These are phyloP conservation scores for Pichia sp. DNA, from an alignment of 1,139 yeast genomes.

Conservation along the genomic window DNA sequence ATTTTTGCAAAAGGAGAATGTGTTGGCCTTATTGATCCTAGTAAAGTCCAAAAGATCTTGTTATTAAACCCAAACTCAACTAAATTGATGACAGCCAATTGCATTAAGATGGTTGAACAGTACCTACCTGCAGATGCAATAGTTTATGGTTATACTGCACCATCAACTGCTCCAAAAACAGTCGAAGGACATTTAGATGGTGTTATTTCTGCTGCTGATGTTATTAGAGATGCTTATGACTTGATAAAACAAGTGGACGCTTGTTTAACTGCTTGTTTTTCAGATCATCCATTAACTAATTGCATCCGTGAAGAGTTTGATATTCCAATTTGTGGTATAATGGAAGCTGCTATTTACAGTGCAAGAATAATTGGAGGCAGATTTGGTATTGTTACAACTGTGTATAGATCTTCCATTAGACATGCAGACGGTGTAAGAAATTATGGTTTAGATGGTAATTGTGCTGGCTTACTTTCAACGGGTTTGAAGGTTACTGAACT, in stretches of 20 bases:
- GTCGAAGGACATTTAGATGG: conserved; percentile 30
- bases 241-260: conserved; percentile 26
- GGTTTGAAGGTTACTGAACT: conserved; percentile 30
- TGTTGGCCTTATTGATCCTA: conserved; percentile 1
- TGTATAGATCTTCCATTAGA: conserved; percentile 25
- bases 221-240: conserved; percentile 26
- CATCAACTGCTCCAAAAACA: conserved; percentile 23
- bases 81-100: conserved; percentile 25
- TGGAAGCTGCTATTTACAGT: conserved; percentile 26
- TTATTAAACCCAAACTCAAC: conserved; percentile 29
- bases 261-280: conserved; percentile 29
- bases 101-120: conserved; percentile 24
- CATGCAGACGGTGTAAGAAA: conserved; percentile 26
- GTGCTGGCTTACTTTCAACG: conserved; percentile 32
- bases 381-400: conserved; percentile 24
- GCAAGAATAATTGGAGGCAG: conserved; percentile 21
- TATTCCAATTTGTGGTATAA: conserved; percentile 28
- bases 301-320: conserved; percentile 30
- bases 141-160: conserved; percentile 28
- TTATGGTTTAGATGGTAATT: conserved; percentile 27
- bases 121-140: conserved; percentile 26
- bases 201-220: conserved; percentile 27
- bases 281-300: conserved; percentile 29
- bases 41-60: conserved; percentile 14
- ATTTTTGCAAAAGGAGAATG: conserved; percentile 9